Conservation (phyloP, 2,329 filamentous ascomycete species). For the Alternaria alternata region DNA sequence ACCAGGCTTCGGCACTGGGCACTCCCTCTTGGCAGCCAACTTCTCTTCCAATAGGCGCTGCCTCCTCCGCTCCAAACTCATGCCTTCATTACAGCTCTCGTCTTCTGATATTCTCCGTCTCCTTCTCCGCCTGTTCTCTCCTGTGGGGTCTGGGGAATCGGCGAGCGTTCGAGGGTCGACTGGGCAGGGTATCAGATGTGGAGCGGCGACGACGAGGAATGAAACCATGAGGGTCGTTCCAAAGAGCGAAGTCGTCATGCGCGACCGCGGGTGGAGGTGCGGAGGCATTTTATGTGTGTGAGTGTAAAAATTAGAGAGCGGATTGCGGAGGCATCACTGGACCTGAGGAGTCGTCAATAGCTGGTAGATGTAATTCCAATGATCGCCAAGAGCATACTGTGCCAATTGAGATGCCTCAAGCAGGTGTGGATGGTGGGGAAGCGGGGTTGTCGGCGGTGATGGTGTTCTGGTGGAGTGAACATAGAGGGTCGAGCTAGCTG, state of each 20-base stretch:
- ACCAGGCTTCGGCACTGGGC: constrained; percentile 89
- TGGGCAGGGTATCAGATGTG: constrained; percentile 90
- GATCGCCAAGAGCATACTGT: constrained; percentile 19
- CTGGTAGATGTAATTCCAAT: background rate
- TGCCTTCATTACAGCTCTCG: constrained; percentile 28
- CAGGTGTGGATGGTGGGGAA: constrained; percentile 15
- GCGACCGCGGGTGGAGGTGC: constrained; percentile 89
- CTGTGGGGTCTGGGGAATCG: constrained; percentile 63
- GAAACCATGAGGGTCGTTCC: constrained; percentile 88
- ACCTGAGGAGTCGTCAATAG: constrained; percentile 28
- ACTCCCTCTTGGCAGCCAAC: constrained; percentile 68
- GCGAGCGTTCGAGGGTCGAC: constrained; percentile 77
- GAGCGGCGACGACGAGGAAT: constrained; percentile 90
- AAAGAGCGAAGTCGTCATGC: constrained; percentile 93
- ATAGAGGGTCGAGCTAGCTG: constrained; percentile 12
- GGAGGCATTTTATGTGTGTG: constrained; percentile 69
- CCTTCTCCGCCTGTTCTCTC: constrained; percentile 49
- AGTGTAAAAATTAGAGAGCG: constrained; percentile 24
- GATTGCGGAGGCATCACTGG: constrained; percentile 41
- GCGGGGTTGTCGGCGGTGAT: constrained; percentile 35
- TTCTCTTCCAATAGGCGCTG: constrained; percentile 28
- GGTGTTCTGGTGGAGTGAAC: constrained; percentile 36
- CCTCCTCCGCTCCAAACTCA: constrained; percentile 32
- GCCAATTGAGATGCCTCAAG: constrained; percentile 45
- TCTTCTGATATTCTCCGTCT: constrained; percentile 48